Conservation (phyloP, 768 basidiomycete genomes). For the Trametes coccinea region DNA sequence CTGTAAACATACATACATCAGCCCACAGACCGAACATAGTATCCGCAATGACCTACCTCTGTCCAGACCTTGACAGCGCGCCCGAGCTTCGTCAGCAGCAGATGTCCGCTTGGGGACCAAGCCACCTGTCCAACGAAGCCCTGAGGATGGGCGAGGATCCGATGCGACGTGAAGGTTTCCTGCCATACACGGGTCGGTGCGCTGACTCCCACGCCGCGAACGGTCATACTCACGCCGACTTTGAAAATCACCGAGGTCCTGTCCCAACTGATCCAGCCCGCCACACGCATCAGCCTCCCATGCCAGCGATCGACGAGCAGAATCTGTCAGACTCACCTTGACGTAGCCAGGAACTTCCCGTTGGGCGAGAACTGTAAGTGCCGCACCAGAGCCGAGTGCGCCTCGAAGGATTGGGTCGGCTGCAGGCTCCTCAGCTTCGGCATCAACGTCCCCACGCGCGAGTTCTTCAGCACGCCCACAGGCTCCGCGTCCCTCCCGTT, state of each 20-base stretch:
- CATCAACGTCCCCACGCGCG: conserved; percentile 56
- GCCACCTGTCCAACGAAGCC: conserved; percentile 80
- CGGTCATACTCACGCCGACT: conserved; percentile 49
- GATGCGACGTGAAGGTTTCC: conserved; percentile 61
- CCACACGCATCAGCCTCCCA: not conserved
- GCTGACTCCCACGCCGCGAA: not conserved
- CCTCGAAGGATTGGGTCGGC: conserved; percentile 58
- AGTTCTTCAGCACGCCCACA: conserved; percentile 42
- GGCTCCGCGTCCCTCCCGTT: conserved; percentile 26
- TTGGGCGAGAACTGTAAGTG: conserved; percentile 79
- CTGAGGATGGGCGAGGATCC: conserved; percentile 63
- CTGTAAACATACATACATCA: conserved; percentile 32
- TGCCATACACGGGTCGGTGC: conserved; percentile 28
- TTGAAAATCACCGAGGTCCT: conserved; percentile 66
- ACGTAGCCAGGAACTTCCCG: conserved; percentile 72
- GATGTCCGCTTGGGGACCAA: conserved; percentile 68
- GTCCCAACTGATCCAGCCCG: conserved; percentile 54
- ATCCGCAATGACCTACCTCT: conserved; percentile 41
- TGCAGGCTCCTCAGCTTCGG: conserved; percentile 56
- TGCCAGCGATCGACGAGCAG: not conserved
- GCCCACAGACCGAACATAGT: no score
- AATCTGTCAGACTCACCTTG: conserved; percentile 45
- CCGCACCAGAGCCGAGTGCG: conserved; percentile 66
- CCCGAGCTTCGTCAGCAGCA: conserved; percentile 63
- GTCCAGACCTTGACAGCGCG: conserved; percentile 74